These are phyloP conservation scores for Rehmannia glutinosa DNA, from an alignment of 257 asterid genomes.

Conservation along the genomic window DNA sequence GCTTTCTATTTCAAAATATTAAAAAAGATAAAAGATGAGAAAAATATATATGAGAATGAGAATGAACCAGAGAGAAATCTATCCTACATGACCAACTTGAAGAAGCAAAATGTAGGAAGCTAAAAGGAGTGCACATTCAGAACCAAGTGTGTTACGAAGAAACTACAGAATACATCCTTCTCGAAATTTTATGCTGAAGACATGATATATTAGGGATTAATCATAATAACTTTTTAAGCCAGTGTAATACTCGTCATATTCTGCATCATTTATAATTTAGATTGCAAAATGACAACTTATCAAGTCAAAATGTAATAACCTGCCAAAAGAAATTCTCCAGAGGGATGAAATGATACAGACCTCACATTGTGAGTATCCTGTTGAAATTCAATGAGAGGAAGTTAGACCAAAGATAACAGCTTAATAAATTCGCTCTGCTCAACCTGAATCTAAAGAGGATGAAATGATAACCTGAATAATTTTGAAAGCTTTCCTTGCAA, in stretches of 20 bases:
- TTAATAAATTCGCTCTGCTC: background rate
- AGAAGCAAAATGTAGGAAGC: background rate
- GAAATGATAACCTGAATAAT: slow-evolving; percentile 63
- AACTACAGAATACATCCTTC: background rate
- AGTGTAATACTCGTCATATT: background rate
- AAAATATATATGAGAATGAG: background rate
- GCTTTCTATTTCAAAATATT: background rate
- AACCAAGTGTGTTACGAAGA: background rate
- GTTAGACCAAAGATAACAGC: slow-evolving; percentile 16
- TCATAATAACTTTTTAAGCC: background rate
- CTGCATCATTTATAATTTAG: background rate
- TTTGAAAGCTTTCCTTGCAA: slow-evolving; percentile 74
- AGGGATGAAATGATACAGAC: slow-evolving; percentile 74
- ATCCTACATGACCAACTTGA: background rate
- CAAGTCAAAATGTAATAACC: slow-evolving; percentile 40
- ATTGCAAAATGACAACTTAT: slow-evolving; percentile 1
- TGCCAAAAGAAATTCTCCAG: slow-evolving; percentile 75
- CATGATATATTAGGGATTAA: background rate
- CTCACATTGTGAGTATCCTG: slow-evolving; percentile 79
- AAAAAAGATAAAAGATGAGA: no score
- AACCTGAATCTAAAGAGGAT: background rate
- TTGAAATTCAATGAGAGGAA: slow-evolving; percentile 4
- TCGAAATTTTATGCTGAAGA: background rate
- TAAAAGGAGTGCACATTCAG: background rate
- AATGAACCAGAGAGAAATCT: background rate